A percentile compares a stretch with the other conserved stretches of the same genome.
Evolutionary conservation across 2,329 filamentous ascomycete species (phyloP).

Genomic region (Botryotinia globosa): DNA sequence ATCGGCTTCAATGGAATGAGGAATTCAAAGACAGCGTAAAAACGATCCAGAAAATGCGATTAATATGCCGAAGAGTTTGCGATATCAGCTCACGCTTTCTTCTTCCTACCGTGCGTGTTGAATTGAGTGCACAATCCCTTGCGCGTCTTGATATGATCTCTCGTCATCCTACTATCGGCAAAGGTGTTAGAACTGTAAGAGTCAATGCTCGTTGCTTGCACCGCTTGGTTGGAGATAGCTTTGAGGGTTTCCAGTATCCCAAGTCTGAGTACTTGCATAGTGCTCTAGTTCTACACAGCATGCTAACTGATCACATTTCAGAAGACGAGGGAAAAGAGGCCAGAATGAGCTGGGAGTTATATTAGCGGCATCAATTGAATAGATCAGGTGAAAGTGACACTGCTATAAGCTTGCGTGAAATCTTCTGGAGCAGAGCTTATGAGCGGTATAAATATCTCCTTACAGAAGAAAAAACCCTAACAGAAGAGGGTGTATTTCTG

Average conservation of each 20-base stretch:
- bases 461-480: neutral
- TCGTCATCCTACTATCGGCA: neutral
- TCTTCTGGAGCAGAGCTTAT: neutral
- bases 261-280: neutral
- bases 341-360: neutral
- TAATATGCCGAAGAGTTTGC: neutral
- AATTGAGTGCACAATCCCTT: neutral
- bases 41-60: neutral
- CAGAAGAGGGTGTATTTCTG: neutral
- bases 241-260: neutral
- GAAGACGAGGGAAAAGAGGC: neutral
- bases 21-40: neutral
- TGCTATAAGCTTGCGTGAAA: neutral
- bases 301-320: neutral
- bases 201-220: neutral
- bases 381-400: neutral
- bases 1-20: too few relatives aligned
- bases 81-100: neutral
- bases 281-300: neutral
- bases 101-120: neutral
- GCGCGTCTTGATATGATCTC: neutral
- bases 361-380: neutral
- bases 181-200: neutral
- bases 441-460: neutral
- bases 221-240: neutral